Evolutionary conservation across 768 basidiomycete species (phyloP), one percentile per base, ranked within the genome.

Genomic region (Termitomyces sp.): DNA sequence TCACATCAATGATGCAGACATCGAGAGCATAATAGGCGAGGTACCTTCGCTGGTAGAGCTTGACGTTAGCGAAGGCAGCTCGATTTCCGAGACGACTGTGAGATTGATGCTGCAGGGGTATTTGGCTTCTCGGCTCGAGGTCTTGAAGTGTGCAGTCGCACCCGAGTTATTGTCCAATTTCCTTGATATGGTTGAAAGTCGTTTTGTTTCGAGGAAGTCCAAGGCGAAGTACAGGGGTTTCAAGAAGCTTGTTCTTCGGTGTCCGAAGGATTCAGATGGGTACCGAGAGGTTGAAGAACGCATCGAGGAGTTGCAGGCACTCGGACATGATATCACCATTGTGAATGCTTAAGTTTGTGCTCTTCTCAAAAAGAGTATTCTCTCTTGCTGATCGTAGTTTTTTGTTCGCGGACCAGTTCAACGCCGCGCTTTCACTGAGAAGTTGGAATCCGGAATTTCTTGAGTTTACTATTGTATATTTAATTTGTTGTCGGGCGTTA

Each of bases 151-250:
- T 28, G 30, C 41, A 3, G 56, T 60, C 12, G 53, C 53, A 3
- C 45, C 53, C 11, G 26, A 35, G 12, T 19, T 55, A 41, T 26
- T 60, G 24, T 47, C 53, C 9, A 37, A 35, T 26, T 60, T 60
- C 37, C 48, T 60, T 14, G 59, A 60, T 48, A 60, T 60, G 59
- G 44, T 60, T 22, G 59, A 60, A 30, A 49, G 59, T 19, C 52
- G 59, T 3, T 57, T 51, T 41, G 56, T 57, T 22, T 19, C 53
- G 8, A 30, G 32, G 17, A 60, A 45, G 50, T 46, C 40, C 2
- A 40, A 46, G n/a, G 47, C 49, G 26, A 24, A 4, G 38, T 60
- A 60, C 28, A 51, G 48, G 42, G 59, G 59, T 4, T 51, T 60
- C 34, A 57, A 46, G 32, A 51, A 35, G 17, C 38, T 54, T 2